Percentiles rank a stretch among this genome's conserved stretches.
phyloP scores from a whole-genome alignment of 495 filamentous ascomycete species.

The Talaromyces trachyspermus region DNA sequence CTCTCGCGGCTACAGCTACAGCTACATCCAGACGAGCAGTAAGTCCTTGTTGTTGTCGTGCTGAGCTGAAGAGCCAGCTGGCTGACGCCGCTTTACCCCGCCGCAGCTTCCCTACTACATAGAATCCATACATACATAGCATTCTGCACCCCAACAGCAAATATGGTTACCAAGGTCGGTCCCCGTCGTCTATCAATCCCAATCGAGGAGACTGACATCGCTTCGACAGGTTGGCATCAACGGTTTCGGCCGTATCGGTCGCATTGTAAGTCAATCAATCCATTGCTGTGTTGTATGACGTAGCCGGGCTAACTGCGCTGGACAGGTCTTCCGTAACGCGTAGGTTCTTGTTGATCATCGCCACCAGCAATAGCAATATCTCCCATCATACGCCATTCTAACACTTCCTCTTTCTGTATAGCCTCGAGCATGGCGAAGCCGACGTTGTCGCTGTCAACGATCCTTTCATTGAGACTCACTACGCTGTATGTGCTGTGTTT shows the following conservation, averaged over 20 bases:
- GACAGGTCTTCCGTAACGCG: constrained; percentile 70
- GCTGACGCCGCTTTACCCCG: constrained; percentile 1
- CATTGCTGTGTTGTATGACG: background rate
- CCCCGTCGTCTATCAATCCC: background rate
- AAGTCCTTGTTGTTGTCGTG: constrained; percentile 4
- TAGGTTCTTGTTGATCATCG: too few relatives aligned
- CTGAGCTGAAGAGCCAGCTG: background rate
- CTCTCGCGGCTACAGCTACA: constrained; percentile 4
- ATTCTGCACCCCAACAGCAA: constrained; percentile 19
- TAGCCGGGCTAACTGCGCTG: constrained; percentile 18
- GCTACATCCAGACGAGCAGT: constrained; percentile 2
- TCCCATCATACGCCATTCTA: constrained; percentile 15
- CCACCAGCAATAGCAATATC: too few relatives aligned
- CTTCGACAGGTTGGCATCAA: constrained; percentile 78
- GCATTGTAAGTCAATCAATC: constrained; percentile 87
- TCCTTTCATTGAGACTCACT: constrained; percentile 96
- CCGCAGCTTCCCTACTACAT: constrained; percentile 9
- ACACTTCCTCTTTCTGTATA: constrained; percentile 37
- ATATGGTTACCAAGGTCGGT: constrained; percentile 38
- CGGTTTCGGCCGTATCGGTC: constrained; percentile 98
- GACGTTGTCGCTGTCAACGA: constrained; percentile 96
- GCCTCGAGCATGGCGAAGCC: constrained; percentile 76
- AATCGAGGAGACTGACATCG: background rate
- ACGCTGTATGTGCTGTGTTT: constrained; percentile 69
- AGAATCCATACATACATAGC: too few relatives aligned